phyloP scores from a whole-genome alignment of 2,329 filamentous ascomycete genomes.

The Ophiostoma triangulosporum region DNA sequence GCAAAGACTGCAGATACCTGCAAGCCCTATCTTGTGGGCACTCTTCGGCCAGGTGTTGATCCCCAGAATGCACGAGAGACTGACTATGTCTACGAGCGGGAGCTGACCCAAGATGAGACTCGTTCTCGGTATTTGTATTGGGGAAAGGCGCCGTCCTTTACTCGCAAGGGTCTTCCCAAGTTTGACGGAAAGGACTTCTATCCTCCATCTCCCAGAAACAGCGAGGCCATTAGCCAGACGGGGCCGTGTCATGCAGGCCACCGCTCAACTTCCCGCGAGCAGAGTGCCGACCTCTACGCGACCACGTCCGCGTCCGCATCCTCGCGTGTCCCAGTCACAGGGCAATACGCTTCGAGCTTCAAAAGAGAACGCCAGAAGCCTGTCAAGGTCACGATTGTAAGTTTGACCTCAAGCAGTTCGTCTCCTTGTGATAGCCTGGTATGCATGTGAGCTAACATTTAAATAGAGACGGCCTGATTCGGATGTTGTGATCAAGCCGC shows the following conservation, averaged over 20 bases:
- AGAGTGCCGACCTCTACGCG: not conserved
- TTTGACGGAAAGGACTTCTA: constrained; percentile 55
- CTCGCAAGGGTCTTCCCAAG: constrained; percentile 41
- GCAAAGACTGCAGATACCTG: constrained; percentile 10
- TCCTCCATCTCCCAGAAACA: constrained; percentile 34
- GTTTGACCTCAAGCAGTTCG: not conserved
- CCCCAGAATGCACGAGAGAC: constrained; percentile 27
- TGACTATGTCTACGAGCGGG: constrained; percentile 41
- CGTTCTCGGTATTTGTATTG: constrained; percentile 47
- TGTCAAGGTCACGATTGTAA: constrained; percentile 14
- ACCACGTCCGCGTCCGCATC: not conserved
- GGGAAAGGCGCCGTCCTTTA: constrained; percentile 39
- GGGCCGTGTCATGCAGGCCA: not conserved
- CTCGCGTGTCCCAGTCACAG: not conserved
- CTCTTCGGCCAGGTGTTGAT: constrained; percentile 30
- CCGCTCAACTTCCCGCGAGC: not conserved
- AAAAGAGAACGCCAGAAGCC: constrained; percentile 3
- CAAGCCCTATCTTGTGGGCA: constrained; percentile 42
- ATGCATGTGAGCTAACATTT: not conserved
- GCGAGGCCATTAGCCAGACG: not conserved
- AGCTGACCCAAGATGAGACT: constrained; percentile 45
- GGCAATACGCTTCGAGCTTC: not conserved
- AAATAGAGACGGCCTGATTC: constrained; percentile 6
- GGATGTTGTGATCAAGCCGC: not conserved
- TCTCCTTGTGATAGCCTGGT: not conserved